Evolutionary conservation across 1,284 basidiomycete species (phyloP).

Genomic region (Irpex sp.): DNA sequence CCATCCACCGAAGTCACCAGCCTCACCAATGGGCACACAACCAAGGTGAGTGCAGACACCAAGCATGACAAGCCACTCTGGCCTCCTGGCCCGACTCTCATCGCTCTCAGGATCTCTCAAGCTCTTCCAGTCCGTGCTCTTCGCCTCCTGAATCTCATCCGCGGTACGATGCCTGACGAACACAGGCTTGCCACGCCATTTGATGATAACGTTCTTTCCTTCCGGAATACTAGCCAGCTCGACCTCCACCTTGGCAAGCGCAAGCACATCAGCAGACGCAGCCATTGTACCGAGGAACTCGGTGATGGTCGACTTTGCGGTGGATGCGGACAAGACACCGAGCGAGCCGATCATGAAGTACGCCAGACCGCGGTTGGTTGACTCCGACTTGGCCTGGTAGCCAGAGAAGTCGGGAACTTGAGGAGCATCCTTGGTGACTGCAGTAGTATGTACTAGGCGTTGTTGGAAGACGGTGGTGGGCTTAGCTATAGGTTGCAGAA

Average conservation of each 20-base stretch:
- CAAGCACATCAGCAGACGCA: constrained; percentile 96
- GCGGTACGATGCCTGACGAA: constrained; percentile 97
- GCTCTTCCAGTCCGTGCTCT: constrained; percentile 76
- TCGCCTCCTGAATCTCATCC: constrained; percentile 93
- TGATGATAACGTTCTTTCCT: constrained; percentile 97
- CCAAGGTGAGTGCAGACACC: constrained; percentile 99
- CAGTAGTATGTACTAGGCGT: constrained; percentile 72
- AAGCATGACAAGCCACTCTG: constrained; percentile 97
- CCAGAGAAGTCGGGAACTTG: constrained; percentile 86
- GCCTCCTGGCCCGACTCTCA: constrained; percentile 85
- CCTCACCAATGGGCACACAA: constrained; percentile 98
- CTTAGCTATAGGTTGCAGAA: constrained; percentile 30
- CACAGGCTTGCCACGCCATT: constrained; percentile 99
- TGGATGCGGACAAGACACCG: constrained; percentile 90
- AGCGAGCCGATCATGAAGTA: constrained; percentile 98
- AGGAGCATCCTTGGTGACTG: constrained; percentile 55
- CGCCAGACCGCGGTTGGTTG: constrained; percentile 78
- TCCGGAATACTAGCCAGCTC: constrained; percentile 90
- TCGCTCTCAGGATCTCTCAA: constrained; percentile 94
- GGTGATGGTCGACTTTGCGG: constrained; percentile 89
- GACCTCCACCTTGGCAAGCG: constrained; percentile 97
- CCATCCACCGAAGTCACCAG: constrained; percentile 98
- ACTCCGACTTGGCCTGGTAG: constrained; percentile 72
- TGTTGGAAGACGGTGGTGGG: constrained; percentile 54
- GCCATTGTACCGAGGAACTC: constrained; percentile 96